A percentile compares a stretch with the other conserved stretches of the same genome.
Conservation (phyloP, 306 rosid species). For the Sechiopsis laciniata region DNA sequence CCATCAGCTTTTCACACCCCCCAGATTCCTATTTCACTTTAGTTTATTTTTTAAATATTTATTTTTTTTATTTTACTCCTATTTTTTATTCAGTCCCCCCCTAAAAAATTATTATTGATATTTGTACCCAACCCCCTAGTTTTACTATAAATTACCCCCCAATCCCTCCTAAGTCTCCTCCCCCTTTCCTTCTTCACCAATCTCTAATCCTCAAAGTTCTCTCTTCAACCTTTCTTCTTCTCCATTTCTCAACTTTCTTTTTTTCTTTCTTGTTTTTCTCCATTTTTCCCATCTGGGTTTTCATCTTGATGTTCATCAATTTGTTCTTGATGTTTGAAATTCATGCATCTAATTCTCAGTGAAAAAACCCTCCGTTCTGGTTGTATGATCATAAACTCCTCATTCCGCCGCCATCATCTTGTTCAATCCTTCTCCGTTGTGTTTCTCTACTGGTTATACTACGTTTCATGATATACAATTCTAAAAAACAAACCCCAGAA, state of each 20-base stretch:
- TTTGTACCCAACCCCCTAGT: conserved; percentile 26
- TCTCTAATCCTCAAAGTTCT: too few species aligned
- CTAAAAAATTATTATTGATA: not conserved
- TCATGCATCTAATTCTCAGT: conserved; percentile 90
- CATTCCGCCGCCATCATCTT: conserved; percentile 77
- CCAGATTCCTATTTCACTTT: conserved; percentile 27
- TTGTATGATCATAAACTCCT: conserved; percentile 88
- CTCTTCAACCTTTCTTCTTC: too few species aligned
- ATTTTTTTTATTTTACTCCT: conserved; percentile 13
- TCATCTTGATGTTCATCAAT: conserved; percentile 49
- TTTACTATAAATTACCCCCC: conserved; percentile 51
- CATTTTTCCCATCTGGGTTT: conserved; percentile 12
- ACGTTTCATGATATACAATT: conserved; percentile 65
- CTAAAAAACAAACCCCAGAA: not conserved
- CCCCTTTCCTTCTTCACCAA: conserved; percentile 25
- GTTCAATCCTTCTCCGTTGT: conserved; percentile 99
- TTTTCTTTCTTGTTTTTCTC: conserved; percentile 3
- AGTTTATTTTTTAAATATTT: not conserved
- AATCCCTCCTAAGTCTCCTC: conserved; percentile 24
- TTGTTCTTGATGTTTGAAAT: conserved; percentile 73
- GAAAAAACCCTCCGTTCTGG: conserved; percentile 54
- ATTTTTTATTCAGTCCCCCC: not conserved
- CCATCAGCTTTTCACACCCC: conserved; percentile 25
- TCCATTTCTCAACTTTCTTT: conserved; percentile 1
- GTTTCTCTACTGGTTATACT: conserved; percentile 85